phyloP scores from a whole-genome alignment of 306 rosid genomes.

The Dalbergia oliveri region DNA sequence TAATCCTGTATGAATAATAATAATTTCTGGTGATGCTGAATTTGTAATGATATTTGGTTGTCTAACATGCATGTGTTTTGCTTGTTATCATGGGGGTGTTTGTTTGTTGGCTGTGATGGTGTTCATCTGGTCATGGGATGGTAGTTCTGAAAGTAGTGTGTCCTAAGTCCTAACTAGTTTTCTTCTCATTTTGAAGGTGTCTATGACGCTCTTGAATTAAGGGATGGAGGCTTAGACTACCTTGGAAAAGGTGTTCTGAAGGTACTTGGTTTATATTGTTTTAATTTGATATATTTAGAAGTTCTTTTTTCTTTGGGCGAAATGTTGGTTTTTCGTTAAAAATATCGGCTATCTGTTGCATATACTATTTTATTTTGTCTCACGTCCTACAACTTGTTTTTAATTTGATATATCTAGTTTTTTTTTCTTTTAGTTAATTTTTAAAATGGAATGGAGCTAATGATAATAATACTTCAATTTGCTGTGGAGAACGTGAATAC shows the following conservation, averaged over 20 bases:
- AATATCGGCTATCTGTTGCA: background rate
- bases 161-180: background rate
- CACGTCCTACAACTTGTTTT: background rate
- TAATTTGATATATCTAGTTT: background rate
- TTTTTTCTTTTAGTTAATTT: background rate
- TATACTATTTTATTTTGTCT: background rate
- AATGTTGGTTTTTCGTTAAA: constrained; percentile 4
- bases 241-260: constrained; percentile 96
- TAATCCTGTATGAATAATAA: background rate
- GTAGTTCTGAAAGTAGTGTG: background rate
- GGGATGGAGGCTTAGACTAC: constrained; percentile 96
- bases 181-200: constrained; percentile 57
- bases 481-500: constrained; percentile 92
- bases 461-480: constrained; percentile 38
- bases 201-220: constrained; percentile 94
- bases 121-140: constrained; percentile 23
- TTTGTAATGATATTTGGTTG: constrained; percentile 24
- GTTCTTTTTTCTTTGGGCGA: background rate
- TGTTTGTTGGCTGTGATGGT: constrained; percentile 4
- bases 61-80: constrained; percentile 12
- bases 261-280: constrained; percentile 54
- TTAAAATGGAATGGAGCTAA: constrained; percentile 21
- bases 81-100: background rate
- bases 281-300: background rate
- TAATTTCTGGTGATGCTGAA: background rate